These are phyloP conservation scores for Exutisphaerella laricina DNA, from an alignment of 2,329 filamentous ascomycete species.

Conservation along the genomic window DNA sequence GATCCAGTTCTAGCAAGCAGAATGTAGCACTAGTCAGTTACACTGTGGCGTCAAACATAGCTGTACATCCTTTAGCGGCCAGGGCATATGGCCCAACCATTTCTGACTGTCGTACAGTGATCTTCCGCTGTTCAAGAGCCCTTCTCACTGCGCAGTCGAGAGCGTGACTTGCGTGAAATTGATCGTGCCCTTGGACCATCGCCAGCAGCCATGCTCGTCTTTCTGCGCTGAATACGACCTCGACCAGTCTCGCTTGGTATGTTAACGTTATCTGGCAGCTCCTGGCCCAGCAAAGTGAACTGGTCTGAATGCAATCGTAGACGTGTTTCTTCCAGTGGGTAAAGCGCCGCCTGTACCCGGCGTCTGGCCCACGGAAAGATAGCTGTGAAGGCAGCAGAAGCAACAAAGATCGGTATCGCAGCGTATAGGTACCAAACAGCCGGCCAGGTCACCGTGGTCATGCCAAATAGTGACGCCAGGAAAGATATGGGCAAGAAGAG, in stretches of 20 bases:
- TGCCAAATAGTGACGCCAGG: conserved; percentile 34
- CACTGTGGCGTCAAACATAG: not conserved
- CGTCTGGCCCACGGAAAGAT: conserved; percentile 27
- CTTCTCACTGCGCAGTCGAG: not conserved
- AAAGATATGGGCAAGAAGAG: conserved; percentile 35
- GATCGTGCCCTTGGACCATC: not conserved
- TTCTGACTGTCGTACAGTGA: not conserved
- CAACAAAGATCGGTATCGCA: conserved; percentile 31
- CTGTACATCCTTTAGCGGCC: not conserved
- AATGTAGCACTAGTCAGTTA: not conserved
- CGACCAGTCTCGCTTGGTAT: conserved; percentile 10
- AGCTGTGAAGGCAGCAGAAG: conserved; percentile 27
- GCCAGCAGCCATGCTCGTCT: not conserved
- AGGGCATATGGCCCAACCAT: not conserved
- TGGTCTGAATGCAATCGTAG: conserved; percentile 25
- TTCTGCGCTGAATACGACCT: conserved; percentile 12
- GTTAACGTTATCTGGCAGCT: conserved; percentile 30
- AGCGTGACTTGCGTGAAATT: not conserved
- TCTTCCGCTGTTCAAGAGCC: not conserved
- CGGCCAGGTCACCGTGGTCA: conserved; percentile 31
- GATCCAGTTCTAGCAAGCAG: too few species aligned
- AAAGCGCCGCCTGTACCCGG: conserved; percentile 25
- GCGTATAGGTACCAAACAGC: conserved; percentile 32
- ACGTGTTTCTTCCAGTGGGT: conserved; percentile 25
- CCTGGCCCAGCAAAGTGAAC: conserved; percentile 34